Conservation (phyloP, 768 basidiomycete genomes). For the Mycena kentingensis region DNA sequence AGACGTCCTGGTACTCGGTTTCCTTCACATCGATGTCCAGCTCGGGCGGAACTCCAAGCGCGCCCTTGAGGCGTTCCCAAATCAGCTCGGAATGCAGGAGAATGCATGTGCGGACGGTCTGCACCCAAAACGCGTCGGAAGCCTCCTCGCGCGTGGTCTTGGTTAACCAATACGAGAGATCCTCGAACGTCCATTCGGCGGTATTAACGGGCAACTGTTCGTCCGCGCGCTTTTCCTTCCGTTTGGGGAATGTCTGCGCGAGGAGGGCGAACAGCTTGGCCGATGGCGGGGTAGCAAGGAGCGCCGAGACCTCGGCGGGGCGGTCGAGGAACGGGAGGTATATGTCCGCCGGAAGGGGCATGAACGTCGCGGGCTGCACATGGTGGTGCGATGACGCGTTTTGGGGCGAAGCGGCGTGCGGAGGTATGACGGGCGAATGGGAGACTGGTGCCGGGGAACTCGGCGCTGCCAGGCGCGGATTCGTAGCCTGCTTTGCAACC, state of each 20-base stretch:
- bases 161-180: conserved; percentile 71
- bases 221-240: conserved; percentile 23
- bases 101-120: conserved; percentile 73
- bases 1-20: conserved; percentile 36
- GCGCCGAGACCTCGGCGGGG: conserved; percentile 67
- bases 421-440: conserved; percentile 25
- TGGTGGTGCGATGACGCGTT: conserved; percentile 8
- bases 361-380: conserved; percentile 61
- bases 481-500: conserved; percentile 64
- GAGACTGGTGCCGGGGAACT: conserved; percentile 20
- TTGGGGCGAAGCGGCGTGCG: conserved; percentile 18
- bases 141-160: conserved; percentile 60
- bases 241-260: conserved; percentile 62
- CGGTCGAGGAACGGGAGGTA: conserved; percentile 88
- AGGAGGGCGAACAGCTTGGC: conserved; percentile 73
- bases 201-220: conserved; percentile 54
- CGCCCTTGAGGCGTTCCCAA: conserved; percentile 90
- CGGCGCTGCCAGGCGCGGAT: conserved; percentile 33
- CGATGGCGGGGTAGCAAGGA: conserved; percentile 68
- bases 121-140: conserved; percentile 74
- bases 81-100: conserved; percentile 78
- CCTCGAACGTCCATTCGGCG: conserved; percentile 67
- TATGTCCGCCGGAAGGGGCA: conserved; percentile 72
- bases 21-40: conserved; percentile 62
- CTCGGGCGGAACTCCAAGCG: conserved; percentile 85